A percentile compares a stretch with the other conserved stretches of the same genome.
Evolutionary conservation across 1,284 basidiomycete genomes (phyloP).

Genomic region (Ceratobasidium sp.): DNA sequence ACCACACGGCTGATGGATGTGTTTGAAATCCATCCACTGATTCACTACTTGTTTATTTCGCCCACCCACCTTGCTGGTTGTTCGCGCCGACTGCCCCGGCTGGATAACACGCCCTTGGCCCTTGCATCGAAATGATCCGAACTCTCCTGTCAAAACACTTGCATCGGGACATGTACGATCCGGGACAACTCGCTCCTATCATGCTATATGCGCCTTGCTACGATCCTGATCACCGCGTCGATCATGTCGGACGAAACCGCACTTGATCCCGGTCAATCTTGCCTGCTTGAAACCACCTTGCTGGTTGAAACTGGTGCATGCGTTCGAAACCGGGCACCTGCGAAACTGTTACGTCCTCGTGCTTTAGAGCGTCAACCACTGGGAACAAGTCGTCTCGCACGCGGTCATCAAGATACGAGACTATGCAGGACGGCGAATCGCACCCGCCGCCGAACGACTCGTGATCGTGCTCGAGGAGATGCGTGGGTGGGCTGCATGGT

Average conservation of each 20-base stretch:
- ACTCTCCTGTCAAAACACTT: not conserved
- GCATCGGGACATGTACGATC: too few relatives aligned
- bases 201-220: not conserved
- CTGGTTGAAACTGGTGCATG: not conserved
- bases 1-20: not conserved
- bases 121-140: not conserved
- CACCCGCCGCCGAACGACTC: constrained; percentile 75
- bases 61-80: not conserved
- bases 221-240: not conserved
- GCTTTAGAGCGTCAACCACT: constrained; percentile 55
- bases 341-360: not conserved
- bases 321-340: not conserved
- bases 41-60: too few relatives aligned
- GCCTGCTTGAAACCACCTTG: not conserved
- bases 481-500: constrained; percentile 76
- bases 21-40: not conserved
- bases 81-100: not conserved
- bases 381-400: constrained; percentile 75
- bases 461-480: constrained; percentile 76
- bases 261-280: not conserved
- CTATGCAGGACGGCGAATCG: constrained; percentile 68
- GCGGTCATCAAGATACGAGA: constrained; percentile 74
- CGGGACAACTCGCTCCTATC: not conserved
- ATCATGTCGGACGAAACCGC: not conserved
- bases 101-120: not conserved